Percentiles rank a stretch among this genome's conserved stretches.
Evolutionary conservation across 164 flowering plant genomes (phyloP).

Genomic region (Vitis amurensis): DNA sequence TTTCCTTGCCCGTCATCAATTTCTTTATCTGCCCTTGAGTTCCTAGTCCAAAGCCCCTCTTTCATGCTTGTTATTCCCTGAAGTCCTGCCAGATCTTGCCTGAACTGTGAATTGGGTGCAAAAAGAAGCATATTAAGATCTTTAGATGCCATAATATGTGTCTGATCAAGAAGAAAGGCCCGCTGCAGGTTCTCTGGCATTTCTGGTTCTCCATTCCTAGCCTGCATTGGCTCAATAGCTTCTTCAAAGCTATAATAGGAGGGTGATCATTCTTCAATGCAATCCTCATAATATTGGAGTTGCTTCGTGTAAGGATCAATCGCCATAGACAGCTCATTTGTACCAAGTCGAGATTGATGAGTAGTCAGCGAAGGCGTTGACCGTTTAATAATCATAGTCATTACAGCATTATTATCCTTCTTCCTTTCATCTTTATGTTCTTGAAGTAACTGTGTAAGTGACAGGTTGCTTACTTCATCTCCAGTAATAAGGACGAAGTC

Average conservation of each 20-base stretch:
- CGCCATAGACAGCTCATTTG: conserved; percentile 87
- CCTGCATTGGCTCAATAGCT: conserved; percentile 48
- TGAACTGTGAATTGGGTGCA: conserved; percentile 64
- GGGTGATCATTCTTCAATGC: conserved; percentile 26
- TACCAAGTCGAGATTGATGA: conserved; percentile 85
- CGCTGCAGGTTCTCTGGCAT: conserved; percentile 66
- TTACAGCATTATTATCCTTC: conserved; percentile 78
- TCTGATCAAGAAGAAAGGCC: conserved; percentile 65
- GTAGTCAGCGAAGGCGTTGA: conserved; percentile 76
- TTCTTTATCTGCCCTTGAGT: too few relatives aligned
- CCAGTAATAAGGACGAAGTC: conserved; percentile 95
- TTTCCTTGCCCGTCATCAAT: too few relatives aligned
- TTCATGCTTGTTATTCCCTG: conserved; percentile 58
- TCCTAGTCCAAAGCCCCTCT: conserved; percentile 60
- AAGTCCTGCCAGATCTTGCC: conserved; percentile 53
- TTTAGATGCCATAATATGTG: conserved; percentile 35
- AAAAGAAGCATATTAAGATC: conserved; percentile 60
- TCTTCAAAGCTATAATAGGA: conserved; percentile 51
- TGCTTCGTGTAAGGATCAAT: conserved; percentile 83
- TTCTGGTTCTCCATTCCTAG: conserved; percentile 33
- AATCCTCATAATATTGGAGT: conserved; percentile 82
- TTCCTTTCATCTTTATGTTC: conserved; percentile 87
- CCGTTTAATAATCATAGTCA: conserved; percentile 90
- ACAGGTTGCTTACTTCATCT: conserved; percentile 96
- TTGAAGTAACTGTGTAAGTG: conserved; percentile 66